Evolutionary conservation across 768 basidiomycete species (phyloP).

Genomic region (Agaricus sinodeliciosus): DNA sequence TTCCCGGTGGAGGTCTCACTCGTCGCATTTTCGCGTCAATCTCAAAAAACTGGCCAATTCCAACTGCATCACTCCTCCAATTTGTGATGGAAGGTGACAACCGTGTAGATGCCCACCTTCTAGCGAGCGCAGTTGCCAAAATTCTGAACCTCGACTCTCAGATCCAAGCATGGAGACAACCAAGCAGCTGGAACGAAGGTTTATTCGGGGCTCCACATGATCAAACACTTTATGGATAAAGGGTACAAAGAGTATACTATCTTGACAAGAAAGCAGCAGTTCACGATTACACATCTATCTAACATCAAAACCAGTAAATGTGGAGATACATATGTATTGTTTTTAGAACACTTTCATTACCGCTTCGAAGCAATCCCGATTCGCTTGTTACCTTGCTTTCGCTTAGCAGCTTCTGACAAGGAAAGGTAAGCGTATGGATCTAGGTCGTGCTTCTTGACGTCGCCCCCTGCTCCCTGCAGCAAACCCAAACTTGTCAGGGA

Average conservation of each 20-base stretch:
- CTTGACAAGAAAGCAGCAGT: background rate
- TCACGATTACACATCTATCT: constrained; percentile 3
- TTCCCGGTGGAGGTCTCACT: constrained; percentile 74
- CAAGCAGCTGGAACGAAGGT: constrained; percentile 59
- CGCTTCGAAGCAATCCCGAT: constrained; percentile 62
- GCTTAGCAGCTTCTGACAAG: constrained; percentile 77
- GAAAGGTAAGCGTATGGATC: constrained; percentile 94
- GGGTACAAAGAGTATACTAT: background rate
- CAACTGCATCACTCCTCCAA: constrained; percentile 56
- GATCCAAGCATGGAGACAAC: constrained; percentile 48
- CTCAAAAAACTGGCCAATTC: constrained; percentile 41
- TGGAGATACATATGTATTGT: constrained; percentile 6
- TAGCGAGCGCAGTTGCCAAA: constrained; percentile 49
- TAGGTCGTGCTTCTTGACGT: constrained; percentile 78
- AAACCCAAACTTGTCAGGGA: background rate
- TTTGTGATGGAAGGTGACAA: constrained; percentile 86
- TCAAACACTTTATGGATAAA: constrained; percentile 61
- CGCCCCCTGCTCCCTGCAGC: constrained; percentile 85
- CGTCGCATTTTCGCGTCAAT: constrained; percentile 58
- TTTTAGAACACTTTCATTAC: constrained; percentile 21
- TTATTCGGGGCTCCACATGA: constrained; percentile 72
- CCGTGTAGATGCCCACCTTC: constrained; percentile 56
- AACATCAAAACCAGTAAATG: constrained; percentile 10
- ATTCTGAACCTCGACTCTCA: constrained; percentile 32
- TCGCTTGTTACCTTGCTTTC: constrained; percentile 30